Evolutionary conservation across 768 basidiomycete species (phyloP), one percentile per base, ranked within the genome.

Genomic region (Kwoniella sp.): DNA sequence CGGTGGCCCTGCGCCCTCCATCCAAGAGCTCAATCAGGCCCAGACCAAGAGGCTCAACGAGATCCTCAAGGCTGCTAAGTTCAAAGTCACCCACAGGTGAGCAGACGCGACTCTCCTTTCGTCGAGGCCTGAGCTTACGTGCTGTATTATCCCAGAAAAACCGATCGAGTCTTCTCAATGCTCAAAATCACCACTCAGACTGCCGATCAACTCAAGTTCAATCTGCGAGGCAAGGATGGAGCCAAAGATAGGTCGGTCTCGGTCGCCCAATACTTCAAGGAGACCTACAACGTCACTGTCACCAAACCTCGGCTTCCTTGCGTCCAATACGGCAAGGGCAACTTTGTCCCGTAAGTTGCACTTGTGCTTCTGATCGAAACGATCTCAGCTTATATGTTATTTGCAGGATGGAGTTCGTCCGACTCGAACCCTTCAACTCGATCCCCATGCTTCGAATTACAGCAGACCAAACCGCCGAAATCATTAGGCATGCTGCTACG

Each of bases 401-500:
- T 3, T 21, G 22, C 61, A 72, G 69, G 3, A 37, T 76, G 59
- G 74, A 80, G 53, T 76, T 77, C 54, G 76, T 72, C 55, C 60
- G 58, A 22, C 65, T 80, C 48, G 54, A 58, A 19, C 71, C 68
- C 5, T 78, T 78, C 75, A 72, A 79, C 69, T 54, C 53, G 12
- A 70, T 77, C 47, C 71, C 77, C 19, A 68, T 78, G 50, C 27
- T 62, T n/a, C 60, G 59, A n/a, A 54, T 76, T 13, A 65, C 69
- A 17, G 58, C 70, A 10, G 77, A 78, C 19, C 72, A 72, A 53
- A 70, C 73, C 2, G 71, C 73, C 26, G 73, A 67, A 26, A 64
- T 78, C 71, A 78, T 80, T 68, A 76, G 71, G 65, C 64, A 76
- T 19, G 70, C 76, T 29, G 79, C 76, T n/a, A 69, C 70, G 50